Evolutionary conservation across 108 stramenopile genomes (phyloP).

Genomic region (Aureococcus anophagefferens): DNA sequence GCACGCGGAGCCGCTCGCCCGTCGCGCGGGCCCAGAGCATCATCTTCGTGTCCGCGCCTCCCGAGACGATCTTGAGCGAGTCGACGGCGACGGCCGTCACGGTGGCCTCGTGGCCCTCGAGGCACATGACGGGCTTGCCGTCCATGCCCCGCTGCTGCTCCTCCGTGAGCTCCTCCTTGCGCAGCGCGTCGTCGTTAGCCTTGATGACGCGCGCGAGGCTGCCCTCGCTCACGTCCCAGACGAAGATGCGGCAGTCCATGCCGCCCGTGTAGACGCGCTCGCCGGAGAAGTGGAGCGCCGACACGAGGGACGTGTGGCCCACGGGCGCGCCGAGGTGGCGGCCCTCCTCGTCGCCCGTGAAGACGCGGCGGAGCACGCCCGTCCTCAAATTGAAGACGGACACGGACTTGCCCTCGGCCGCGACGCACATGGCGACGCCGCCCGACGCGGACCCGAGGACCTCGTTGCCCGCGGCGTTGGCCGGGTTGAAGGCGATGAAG

Average conservation of each 20-base stretch:
- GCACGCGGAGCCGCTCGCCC: slow-evolving; percentile 33
- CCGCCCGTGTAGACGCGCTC: slow-evolving; percentile 44
- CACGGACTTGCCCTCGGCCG: slow-evolving; percentile 38
- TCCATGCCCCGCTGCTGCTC: not conserved
- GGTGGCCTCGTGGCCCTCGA: slow-evolving; percentile 48
- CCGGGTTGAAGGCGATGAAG: slow-evolving; percentile 42
- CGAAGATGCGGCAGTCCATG: slow-evolving; percentile 28
- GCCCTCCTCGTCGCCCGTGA: slow-evolving; percentile 42
- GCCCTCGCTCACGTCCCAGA: slow-evolving; percentile 26
- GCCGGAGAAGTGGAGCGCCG: slow-evolving; percentile 42
- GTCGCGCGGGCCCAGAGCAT: slow-evolving; percentile 40
- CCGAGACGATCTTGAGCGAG: slow-evolving; percentile 34
- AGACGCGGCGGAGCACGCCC: slow-evolving; percentile 44
- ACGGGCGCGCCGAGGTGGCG: slow-evolving; percentile 35
- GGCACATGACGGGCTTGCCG: slow-evolving; percentile 5
- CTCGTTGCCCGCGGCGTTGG: slow-evolving; percentile 48
- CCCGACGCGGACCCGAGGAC: slow-evolving; percentile 45
- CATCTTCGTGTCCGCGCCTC: slow-evolving; percentile 51
- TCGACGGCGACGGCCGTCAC: slow-evolving; percentile 44
- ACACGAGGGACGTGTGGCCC: slow-evolving; percentile 45
- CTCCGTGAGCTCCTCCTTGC: not conserved
- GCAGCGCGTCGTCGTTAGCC: not conserved
- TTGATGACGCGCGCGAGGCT: slow-evolving; percentile 13
- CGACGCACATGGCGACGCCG: slow-evolving; percentile 39
- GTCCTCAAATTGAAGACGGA: slow-evolving; percentile 24